phyloP scores from a whole-genome alignment of 2,329 filamentous ascomycete species.

The Periconia sp. region DNA sequence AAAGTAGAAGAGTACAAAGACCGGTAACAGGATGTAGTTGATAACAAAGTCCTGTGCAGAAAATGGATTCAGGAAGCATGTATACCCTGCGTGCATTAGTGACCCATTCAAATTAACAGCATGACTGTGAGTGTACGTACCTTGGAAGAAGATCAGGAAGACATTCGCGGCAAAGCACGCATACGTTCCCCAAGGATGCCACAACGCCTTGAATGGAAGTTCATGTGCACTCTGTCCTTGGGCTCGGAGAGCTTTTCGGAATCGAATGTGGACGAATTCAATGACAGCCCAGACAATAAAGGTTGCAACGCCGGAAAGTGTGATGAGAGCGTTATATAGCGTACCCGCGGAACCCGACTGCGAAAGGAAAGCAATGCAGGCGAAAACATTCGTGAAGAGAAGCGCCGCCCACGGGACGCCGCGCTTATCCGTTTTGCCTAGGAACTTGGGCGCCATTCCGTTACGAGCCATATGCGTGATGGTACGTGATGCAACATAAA shows the following conservation, averaged over 20 bases:
- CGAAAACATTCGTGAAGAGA: constrained; percentile 72
- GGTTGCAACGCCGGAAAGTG: constrained; percentile 71
- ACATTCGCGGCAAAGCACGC: constrained; percentile 56
- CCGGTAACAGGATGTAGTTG: constrained; percentile 59
- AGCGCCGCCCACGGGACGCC: constrained; percentile 68
- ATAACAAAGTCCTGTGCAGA: constrained; percentile 59
- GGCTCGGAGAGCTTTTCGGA: constrained; percentile 66
- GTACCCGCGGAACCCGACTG: constrained; percentile 68
- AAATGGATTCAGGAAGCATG: constrained; percentile 53
- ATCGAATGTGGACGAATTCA: constrained; percentile 73
- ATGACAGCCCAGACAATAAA: constrained; percentile 77
- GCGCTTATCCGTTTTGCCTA: constrained; percentile 70
- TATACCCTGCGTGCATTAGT: background rate
- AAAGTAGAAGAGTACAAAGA: constrained; percentile 56
- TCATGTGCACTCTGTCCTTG: constrained; percentile 45
- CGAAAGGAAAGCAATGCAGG: constrained; percentile 77
- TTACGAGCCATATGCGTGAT: constrained; percentile 78
- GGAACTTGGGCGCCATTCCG: constrained; percentile 71
- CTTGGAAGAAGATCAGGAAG: constrained; percentile 60
- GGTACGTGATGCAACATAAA: constrained; percentile 79
- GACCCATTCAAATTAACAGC: background rate
- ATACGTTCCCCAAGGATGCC: constrained; percentile 59
- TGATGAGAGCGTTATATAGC: constrained; percentile 73
- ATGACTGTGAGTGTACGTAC: constrained; percentile 51
- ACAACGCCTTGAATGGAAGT: constrained; percentile 55